Percentiles rank a stretch among this genome's conserved stretches.
Evolutionary conservation across 2,329 filamentous ascomycete genomes (phyloP).

Genomic region (Talaromyces piceae): DNA sequence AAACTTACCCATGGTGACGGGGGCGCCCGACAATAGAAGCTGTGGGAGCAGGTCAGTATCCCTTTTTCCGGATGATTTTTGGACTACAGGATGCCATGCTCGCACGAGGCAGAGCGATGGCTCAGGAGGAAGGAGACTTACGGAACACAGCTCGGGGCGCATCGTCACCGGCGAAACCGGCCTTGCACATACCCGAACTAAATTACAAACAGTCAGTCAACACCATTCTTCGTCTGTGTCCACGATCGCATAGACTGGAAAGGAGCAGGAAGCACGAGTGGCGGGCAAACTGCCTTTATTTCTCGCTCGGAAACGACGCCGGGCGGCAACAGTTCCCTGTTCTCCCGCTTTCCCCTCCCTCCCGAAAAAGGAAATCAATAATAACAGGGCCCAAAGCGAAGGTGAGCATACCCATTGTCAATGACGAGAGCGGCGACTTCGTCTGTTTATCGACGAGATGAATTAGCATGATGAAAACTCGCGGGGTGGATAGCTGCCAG

Average conservation of each 20-base stretch:
- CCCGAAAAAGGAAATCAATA: not conserved
- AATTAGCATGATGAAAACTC: slow-evolving; percentile 28
- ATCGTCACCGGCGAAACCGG: slow-evolving; percentile 99
- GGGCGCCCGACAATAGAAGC: slow-evolving; percentile 99
- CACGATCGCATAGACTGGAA: not conserved
- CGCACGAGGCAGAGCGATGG: slow-evolving; percentile 29
- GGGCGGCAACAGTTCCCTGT: not conserved
- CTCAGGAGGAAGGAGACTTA: slow-evolving; percentile 55
- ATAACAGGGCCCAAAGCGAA: too few species aligned
- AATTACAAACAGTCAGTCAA: slow-evolving; percentile 23
- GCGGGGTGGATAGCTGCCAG: slow-evolving; percentile 1
- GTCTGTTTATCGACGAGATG: slow-evolving; percentile 56
- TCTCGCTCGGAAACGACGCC: too few species aligned
- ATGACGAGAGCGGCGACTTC: slow-evolving; percentile 99
- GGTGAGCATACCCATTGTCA: slow-evolving; percentile 97
- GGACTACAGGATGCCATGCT: slow-evolving; percentile 15
- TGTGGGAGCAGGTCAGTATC: slow-evolving; percentile 33
- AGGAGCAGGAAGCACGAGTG: slow-evolving; percentile 8
- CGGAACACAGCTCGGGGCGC: slow-evolving; percentile 99
- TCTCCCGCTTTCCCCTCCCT: not conserved
- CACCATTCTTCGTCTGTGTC: too few species aligned
- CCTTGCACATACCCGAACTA: slow-evolving; percentile 99
- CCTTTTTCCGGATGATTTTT: not conserved
- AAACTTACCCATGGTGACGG: slow-evolving; percentile 96
- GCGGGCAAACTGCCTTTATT: not conserved